Percentiles rank a stretch among this genome's conserved stretches.
Evolutionary conservation across 2,329 filamentous ascomycete species (phyloP).

Genomic region (Septoria linicola): DNA sequence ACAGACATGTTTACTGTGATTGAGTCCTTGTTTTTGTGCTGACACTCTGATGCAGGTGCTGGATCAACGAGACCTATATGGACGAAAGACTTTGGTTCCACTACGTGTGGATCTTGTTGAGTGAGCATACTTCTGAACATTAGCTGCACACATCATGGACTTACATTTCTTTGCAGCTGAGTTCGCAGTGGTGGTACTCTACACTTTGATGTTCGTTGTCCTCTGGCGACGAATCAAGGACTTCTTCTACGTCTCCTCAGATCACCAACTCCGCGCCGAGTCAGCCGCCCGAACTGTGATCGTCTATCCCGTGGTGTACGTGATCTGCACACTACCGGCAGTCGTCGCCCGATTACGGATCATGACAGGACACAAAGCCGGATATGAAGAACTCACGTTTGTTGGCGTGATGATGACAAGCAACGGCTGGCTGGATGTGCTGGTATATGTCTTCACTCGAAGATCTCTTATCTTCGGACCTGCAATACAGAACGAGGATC

Average conservation of each 20-base stretch:
- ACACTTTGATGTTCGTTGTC: slow-evolving; percentile 39
- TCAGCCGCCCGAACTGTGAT: slow-evolving; percentile 46
- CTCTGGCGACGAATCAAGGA: slow-evolving; percentile 26
- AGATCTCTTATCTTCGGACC: slow-evolving; percentile 22
- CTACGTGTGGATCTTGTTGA: slow-evolving; percentile 62
- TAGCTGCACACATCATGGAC: no score
- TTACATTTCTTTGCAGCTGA: slow-evolving; percentile 37
- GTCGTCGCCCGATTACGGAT: slow-evolving; percentile 62
- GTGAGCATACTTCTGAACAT: neutral
- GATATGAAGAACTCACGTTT: slow-evolving; percentile 48
- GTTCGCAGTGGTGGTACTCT: slow-evolving; percentile 52
- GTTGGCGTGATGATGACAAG: slow-evolving; percentile 56
- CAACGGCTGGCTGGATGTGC: slow-evolving; percentile 58
- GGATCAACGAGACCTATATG: slow-evolving; percentile 58
- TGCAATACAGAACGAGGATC: slow-evolving; percentile 6
- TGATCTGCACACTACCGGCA: slow-evolving; percentile 64
- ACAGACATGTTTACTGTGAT: neutral
- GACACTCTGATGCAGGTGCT: slow-evolving; percentile 45
- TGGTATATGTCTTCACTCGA: slow-evolving; percentile 58
- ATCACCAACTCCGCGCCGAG: slow-evolving; percentile 48
- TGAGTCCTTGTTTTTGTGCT: neutral
- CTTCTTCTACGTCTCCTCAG: slow-evolving; percentile 22
- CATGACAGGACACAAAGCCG: slow-evolving; percentile 47
- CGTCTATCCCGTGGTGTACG: slow-evolving; percentile 66
- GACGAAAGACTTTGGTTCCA: slow-evolving; percentile 59